Evolutionary conservation across 257 asterid genomes (phyloP), one percentile per base, ranked within the genome.

Genomic region (Nicotiana benthamiana): DNA sequence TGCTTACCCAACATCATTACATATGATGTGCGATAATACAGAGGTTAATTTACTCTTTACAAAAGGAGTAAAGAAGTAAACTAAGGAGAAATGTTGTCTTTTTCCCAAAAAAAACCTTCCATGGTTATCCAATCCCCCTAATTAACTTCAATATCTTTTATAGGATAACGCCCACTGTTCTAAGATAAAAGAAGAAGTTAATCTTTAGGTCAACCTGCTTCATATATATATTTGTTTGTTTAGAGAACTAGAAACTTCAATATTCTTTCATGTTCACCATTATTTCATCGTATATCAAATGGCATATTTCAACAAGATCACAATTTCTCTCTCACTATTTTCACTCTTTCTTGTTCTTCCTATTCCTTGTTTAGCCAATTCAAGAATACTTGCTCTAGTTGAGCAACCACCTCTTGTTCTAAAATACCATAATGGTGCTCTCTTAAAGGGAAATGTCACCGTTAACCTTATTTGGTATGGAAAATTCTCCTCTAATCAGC

Each of bases 381-480:
- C 59, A 15, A 53, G 59, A 53, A 53, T 53, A 53, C n/a, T 53
- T 53, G 87, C 83, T 13, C 22, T 87, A 18, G 87, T 85, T 4
- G 22, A 83, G 52, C 79, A 83, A 56, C 88, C 80, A n/a, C 86
- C 86, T 1, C 87, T 83, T 24, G 79, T 87, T 0, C 75, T 87
- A 11, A 76, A 85, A 24, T 87, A 87, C 43, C 90, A 87, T 46
- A 83, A 82, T 16, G 90, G 89, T 3, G 46, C 59, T 70, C 82
- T 87, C 7, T 64, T 87, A 18, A 87, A 85, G 27, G 90, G 90
- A 11, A 59, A 53, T 16, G 76, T 87, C 75, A 66, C 88, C 22
- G 82, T 85, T 9, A 87, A 87, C 52, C 86, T 87, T 27, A 80
- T 85, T 48, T 87, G 90, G 90, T 87, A 87, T 11, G 90, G 90